Conservation (phyloP, 768 basidiomycete species). For the Auriscalpium vulgare region DNA sequence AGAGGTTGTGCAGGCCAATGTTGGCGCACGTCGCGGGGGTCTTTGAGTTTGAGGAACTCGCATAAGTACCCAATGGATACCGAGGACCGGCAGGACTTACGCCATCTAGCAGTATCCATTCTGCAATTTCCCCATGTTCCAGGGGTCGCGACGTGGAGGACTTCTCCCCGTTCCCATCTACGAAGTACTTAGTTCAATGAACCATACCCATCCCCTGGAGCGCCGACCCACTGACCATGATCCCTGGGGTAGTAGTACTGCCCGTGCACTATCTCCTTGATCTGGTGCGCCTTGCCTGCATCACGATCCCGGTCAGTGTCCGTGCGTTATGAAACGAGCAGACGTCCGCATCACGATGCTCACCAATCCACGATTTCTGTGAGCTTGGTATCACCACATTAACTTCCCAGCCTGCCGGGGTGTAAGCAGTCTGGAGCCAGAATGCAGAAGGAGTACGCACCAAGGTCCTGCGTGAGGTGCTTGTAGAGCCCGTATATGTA, state of each 20-base stretch:
- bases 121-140: constrained; percentile 68
- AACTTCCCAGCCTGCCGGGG: constrained; percentile 59
- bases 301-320: background rate
- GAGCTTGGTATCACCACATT: constrained; percentile 73
- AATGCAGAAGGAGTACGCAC: constrained; percentile 29
- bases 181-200: background rate
- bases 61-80: too few species aligned
- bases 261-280: constrained; percentile 63
- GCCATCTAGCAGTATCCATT: constrained; percentile 89
- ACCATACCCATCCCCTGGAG: too few species aligned
- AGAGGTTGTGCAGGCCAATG: constrained; percentile 84
- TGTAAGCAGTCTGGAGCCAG: constrained; percentile 2
- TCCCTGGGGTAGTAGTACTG: constrained; percentile 69
- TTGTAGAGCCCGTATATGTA: constrained; percentile 67
- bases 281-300: constrained; percentile 73
- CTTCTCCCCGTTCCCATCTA: constrained; percentile 64
- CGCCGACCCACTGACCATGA: constrained; percentile 30
- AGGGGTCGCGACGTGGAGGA: constrained; percentile 55
- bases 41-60: constrained; percentile 31
- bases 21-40: constrained; percentile 91
- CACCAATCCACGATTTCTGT: constrained; percentile 87
- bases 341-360: constrained; percentile 10
- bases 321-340: background rate
- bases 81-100: constrained; percentile 31
- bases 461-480: constrained; percentile 48